These are phyloP conservation scores for Melastoma malabathricum DNA, from an alignment of 345 rosid genomes.

Conservation along the genomic window DNA sequence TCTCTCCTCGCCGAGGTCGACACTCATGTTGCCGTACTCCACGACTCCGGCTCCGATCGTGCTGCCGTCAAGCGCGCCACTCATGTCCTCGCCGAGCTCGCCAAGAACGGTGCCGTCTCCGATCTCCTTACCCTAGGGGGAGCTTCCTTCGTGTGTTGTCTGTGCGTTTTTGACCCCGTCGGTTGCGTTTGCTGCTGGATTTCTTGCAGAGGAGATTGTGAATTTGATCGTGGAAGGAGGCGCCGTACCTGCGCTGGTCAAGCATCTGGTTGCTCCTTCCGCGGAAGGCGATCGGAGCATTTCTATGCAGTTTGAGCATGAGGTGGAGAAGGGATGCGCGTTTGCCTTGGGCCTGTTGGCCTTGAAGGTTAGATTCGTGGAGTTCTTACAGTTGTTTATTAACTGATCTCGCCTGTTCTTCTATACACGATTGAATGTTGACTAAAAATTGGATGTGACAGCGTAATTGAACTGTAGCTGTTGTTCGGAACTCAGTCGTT, in stretches of 20 bases:
- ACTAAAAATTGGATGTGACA: no score
- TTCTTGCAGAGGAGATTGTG: slow-evolving; percentile 76
- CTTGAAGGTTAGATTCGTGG: slow-evolving; percentile 44
- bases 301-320: slow-evolving; percentile 75
- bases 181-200: slow-evolving; percentile 2
- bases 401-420: no score
- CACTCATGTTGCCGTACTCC: slow-evolving; percentile 62
- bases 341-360: slow-evolving; percentile 95
- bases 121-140: background rate
- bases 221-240: slow-evolving; percentile 92
- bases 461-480: no score
- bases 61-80: slow-evolving; percentile 91
- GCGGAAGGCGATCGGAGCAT: slow-evolving; percentile 29
- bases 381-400: no score
- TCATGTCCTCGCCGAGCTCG: slow-evolving; percentile 93
- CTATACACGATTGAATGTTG: no score
- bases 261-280: slow-evolving; percentile 73
- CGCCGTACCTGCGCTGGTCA: slow-evolving; percentile 86
- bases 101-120: slow-evolving; percentile 65
- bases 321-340: slow-evolving; percentile 98
- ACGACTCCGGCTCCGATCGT: slow-evolving; percentile 80
- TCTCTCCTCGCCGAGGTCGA: slow-evolving; percentile 48
- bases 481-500: no score
- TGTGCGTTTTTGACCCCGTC: slow-evolving; percentile 2
- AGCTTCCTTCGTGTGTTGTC: slow-evolving; percentile 6